Conservation (phyloP, 2,329 filamentous ascomycete genomes). For the Knoxdaviesia capensis region DNA sequence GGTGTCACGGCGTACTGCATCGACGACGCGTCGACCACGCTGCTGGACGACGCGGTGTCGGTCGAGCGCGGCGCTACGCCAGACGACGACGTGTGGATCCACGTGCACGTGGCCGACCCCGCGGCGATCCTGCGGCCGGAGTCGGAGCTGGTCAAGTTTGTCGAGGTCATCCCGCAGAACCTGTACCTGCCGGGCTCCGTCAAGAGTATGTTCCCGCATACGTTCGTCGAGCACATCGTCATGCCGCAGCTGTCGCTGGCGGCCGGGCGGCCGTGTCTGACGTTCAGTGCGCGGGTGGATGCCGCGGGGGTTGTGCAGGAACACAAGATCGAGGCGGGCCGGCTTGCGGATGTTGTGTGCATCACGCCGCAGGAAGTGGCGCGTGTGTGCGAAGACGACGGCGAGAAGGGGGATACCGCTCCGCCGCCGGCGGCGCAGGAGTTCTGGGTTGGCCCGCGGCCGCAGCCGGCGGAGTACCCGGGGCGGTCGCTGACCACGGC, state of each 20-base stretch:
- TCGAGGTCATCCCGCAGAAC: constrained; percentile 38
- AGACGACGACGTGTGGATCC: constrained; percentile 47
- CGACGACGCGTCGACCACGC: constrained; percentile 41
- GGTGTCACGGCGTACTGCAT: constrained; percentile 50
- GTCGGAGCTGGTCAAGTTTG: constrained; percentile 36
- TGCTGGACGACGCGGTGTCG: constrained; percentile 67
- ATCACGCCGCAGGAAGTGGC: constrained; percentile 30
- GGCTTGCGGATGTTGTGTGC: constrained; percentile 32
- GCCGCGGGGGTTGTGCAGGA: constrained; percentile 30
- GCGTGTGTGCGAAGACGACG: constrained; percentile 7
- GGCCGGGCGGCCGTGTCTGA: constrained; percentile 29
- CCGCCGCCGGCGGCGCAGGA: constrained; percentile 7
- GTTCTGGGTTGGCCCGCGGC: constrained; percentile 12
- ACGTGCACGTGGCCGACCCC: constrained; percentile 62
- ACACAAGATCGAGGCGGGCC: constrained; percentile 30
- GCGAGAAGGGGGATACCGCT: constrained; percentile 18
- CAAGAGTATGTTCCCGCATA: constrained; percentile 33
- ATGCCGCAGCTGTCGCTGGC: constrained; percentile 34
- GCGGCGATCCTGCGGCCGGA: constrained; percentile 45
- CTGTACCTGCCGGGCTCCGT: constrained; percentile 38
- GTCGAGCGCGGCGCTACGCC: constrained; percentile 34
- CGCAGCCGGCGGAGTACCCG: constrained; percentile 13
- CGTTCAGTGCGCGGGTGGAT: constrained; percentile 40
- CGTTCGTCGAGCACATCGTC: constrained; percentile 15
- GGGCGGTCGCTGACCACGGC: constrained; percentile 17